These are phyloP conservation scores for Agaricus subrufescens DNA, from an alignment of 768 basidiomycete species.

Conservation along the genomic window DNA sequence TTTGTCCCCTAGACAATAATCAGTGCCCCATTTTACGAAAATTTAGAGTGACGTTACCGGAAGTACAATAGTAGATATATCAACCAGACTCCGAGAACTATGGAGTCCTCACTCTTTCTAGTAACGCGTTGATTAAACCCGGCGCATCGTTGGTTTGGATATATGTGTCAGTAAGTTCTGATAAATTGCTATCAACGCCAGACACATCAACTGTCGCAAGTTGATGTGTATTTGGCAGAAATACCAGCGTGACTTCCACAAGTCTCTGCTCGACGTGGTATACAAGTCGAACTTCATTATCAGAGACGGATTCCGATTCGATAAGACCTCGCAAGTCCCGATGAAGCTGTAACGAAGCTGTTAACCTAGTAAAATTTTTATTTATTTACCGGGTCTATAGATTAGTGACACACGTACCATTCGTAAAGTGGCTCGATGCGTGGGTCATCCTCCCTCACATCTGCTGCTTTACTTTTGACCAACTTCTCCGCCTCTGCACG, in stretches of 20 bases:
- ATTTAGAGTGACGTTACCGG: too few relatives aligned
- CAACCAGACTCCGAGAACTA: too few relatives aligned
- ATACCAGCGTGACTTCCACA: constrained; percentile 37
- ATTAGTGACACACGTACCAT: constrained; percentile 40
- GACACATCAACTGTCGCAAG: constrained; percentile 55
- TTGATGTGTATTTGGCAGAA: constrained; percentile 63
- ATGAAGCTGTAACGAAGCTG: constrained; percentile 62
- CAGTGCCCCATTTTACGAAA: too few relatives aligned
- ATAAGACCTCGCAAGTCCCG: constrained; percentile 56
- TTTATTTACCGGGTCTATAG: neutral
- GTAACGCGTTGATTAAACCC: neutral
- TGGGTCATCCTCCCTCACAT: constrained; percentile 59
- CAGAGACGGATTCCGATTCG: constrained; percentile 55
- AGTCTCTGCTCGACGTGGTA: constrained; percentile 30
- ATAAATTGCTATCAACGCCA: constrained; percentile 49
- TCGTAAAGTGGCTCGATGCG: constrained; percentile 63
- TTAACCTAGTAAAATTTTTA: constrained; percentile 47
- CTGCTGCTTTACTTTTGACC: constrained; percentile 40
- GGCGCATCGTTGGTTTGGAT: constrained; percentile 48
- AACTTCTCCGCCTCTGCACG: constrained; percentile 69
- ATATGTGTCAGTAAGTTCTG: constrained; percentile 57
- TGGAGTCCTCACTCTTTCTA: too few relatives aligned
- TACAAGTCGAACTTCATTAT: constrained; percentile 72
- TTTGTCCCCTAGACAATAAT: too few relatives aligned
- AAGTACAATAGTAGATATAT: too few relatives aligned